These are phyloP conservation scores for Plasmopara viticola DNA, from an alignment of 352 stramenopile species.

Conservation along the genomic window DNA sequence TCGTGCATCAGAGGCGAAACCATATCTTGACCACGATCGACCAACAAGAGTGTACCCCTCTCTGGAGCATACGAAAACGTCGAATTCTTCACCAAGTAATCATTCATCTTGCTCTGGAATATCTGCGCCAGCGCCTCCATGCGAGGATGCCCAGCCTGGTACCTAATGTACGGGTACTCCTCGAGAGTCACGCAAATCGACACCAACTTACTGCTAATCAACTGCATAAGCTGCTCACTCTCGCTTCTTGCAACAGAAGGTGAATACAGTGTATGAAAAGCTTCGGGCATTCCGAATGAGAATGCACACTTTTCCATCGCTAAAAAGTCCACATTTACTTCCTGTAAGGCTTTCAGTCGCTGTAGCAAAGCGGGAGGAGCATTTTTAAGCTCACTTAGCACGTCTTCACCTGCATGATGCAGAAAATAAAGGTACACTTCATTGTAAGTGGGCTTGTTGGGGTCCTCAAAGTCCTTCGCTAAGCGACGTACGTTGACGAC, in stretches of 20 bases:
- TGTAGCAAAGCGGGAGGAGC: conserved; percentile 67
- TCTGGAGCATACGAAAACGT: conserved; percentile 88
- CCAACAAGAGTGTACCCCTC: conserved; percentile 90
- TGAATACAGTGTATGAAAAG: conserved; percentile 78
- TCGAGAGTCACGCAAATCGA: conserved; percentile 95
- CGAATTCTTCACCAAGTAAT: conserved; percentile 89
- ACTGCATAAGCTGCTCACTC: conserved; percentile 29
- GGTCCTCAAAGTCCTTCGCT: conserved; percentile 75
- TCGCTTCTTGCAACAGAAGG: conserved; percentile 43
- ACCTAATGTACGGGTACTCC: conserved; percentile 96
- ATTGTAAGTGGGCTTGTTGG: conserved; percentile 88
- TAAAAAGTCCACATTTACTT: conserved; percentile 97
- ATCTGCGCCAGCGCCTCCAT: conserved; percentile 86
- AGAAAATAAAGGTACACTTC: conserved; percentile 94
- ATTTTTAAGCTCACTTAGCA: conserved; percentile 84
- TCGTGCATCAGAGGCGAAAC: conserved; percentile 96
- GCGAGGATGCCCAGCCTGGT: conserved; percentile 69
- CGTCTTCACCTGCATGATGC: conserved; percentile 60
- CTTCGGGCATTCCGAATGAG: conserved; percentile 88
- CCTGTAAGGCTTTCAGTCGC: conserved; percentile 81
- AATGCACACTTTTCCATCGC: conserved; percentile 91
- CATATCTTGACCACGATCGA: conserved; percentile 92
- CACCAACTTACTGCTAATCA: conserved; percentile 90
- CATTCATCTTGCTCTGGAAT: conserved; percentile 95
- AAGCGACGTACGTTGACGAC: conserved; percentile 78